Evolutionary conservation across 805 yeast genomes (phyloP).

Genomic region (Cephaloascus albidus): DNA sequence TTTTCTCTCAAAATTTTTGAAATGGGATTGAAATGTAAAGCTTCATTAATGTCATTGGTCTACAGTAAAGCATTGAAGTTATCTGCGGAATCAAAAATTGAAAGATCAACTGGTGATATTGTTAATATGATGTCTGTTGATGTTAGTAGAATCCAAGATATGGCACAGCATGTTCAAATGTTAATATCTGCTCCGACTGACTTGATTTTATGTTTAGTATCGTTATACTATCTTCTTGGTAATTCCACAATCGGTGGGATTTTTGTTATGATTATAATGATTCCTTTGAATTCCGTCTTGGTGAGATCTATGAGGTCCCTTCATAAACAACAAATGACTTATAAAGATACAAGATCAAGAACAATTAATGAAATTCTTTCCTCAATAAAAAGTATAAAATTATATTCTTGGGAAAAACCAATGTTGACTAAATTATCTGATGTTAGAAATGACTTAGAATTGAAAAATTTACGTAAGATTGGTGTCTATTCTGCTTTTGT

Average conservation of each 20-base stretch:
- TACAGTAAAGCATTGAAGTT: conserved; percentile 62
- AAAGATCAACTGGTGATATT: conserved; percentile 67
- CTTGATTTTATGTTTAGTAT: conserved; percentile 40
- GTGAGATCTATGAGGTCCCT: conserved; percentile 34
- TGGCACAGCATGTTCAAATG: conserved; percentile 44
- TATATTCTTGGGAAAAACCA: conserved; percentile 65
- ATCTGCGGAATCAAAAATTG: conserved; percentile 55
- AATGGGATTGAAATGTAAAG: conserved; percentile 55
- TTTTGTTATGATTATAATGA: conserved; percentile 39
- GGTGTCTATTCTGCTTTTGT: conserved; percentile 36
- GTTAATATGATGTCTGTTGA: conserved; percentile 75
- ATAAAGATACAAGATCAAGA: conserved; percentile 51
- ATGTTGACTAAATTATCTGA: conserved; percentile 42
- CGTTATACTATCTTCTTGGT: conserved; percentile 49
- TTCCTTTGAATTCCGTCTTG: conserved; percentile 45
- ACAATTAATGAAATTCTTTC: conserved; percentile 50
- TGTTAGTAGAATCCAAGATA: conserved; percentile 51
- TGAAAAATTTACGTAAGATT: conserved; percentile 39
- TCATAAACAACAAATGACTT: conserved; percentile 49
- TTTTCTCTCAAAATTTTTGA: conserved; percentile 49
- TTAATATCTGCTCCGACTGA: conserved; percentile 53
- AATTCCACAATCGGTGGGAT: conserved; percentile 52
- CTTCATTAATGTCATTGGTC: conserved; percentile 57
- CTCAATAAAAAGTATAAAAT: conserved; percentile 54
- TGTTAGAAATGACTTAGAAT: conserved; percentile 50